Conservation (phyloP, 139 green algal genomes). For the Picochlorum sp. region DNA sequence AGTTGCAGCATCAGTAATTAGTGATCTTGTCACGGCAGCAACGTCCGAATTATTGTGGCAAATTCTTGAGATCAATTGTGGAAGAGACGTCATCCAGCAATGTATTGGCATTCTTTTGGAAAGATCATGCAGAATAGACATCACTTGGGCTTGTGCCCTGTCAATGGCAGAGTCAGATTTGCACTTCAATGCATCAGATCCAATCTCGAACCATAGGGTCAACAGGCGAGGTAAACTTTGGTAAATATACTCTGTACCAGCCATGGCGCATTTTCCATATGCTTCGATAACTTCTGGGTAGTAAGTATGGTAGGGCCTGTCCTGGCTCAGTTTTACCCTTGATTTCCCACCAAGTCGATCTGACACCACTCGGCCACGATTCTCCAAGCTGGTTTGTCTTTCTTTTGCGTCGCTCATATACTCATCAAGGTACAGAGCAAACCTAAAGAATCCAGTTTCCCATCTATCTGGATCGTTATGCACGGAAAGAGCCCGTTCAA, state of each 20-base stretch:
- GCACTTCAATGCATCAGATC: conserved; percentile 13
- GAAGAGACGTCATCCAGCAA: conserved; percentile 76
- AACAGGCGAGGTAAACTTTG: conserved; percentile 85
- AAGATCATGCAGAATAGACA: conserved; percentile 32
- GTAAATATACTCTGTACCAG: conserved; percentile 59
- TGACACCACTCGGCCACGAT: neutral
- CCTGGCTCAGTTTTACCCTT: conserved; percentile 44
- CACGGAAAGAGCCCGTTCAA: conserved; percentile 48
- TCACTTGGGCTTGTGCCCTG: conserved; percentile 13
- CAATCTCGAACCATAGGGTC: conserved; percentile 92
- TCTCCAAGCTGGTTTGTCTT: conserved; percentile 11
- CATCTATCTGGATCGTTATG: conserved; percentile 32
- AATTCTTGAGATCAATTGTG: conserved; percentile 88
- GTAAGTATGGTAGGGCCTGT: conserved; percentile 51
- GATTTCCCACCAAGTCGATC: conserved; percentile 39
- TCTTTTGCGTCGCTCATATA: conserved; percentile 22
- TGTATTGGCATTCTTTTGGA: conserved; percentile 50
- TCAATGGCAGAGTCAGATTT: neutral
- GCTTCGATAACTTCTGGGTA: conserved; percentile 51
- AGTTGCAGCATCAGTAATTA: conserved; percentile 36
- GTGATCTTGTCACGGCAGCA: conserved; percentile 31
- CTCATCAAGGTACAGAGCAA: conserved; percentile 74
- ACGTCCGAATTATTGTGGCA: conserved; percentile 71
- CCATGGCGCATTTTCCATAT: conserved; percentile 59
- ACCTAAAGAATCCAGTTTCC: conserved; percentile 80